phyloP scores from a whole-genome alignment of 768 basidiomycete genomes.

The Hydnomerulius pinastri region DNA sequence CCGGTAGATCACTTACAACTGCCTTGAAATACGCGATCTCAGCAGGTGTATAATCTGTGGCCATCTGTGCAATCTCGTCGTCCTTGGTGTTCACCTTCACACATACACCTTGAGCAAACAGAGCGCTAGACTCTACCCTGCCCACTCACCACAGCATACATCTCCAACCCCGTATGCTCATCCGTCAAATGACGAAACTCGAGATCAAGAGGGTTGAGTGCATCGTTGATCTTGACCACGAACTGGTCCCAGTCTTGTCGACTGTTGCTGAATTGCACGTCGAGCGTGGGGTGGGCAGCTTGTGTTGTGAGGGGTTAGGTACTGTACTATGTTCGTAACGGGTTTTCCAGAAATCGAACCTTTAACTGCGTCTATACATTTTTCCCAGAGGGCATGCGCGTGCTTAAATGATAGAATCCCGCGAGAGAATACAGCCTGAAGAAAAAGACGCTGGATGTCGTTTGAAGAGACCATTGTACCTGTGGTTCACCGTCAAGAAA shows the following conservation, averaged over 20 bases:
- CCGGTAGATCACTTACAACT: conserved; percentile 50
- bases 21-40: conserved; percentile 88
- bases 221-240: conserved; percentile 56
- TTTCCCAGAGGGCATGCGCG: conserved; percentile 65
- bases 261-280: conserved; percentile 42
- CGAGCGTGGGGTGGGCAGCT: conserved; percentile 58
- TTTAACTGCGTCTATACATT: conserved; percentile 67
- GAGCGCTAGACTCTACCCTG: not conserved
- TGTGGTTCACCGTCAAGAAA: conserved; percentile 9
- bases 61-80: conserved; percentile 82
- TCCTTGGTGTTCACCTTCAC: conserved; percentile 75
- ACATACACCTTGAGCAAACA: not conserved
- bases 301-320: conserved; percentile 9
- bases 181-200: conserved; percentile 67
- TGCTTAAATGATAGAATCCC: conserved; percentile 65
- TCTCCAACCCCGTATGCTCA: conserved; percentile 61
- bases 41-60: conserved; percentile 74
- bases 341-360: conserved; percentile 40
- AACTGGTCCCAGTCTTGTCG: conserved; percentile 61
- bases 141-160: conserved; percentile 67
- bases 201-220: conserved; percentile 69
- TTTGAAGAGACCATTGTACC: conserved; percentile 50
- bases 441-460: conserved; percentile 76
- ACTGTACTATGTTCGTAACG: not conserved
- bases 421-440: conserved; percentile 77